These are phyloP conservation scores for Stagonosporopsis tanaceti DNA, from an alignment of 2,329 filamentous ascomycete species.

Conservation along the genomic window DNA sequence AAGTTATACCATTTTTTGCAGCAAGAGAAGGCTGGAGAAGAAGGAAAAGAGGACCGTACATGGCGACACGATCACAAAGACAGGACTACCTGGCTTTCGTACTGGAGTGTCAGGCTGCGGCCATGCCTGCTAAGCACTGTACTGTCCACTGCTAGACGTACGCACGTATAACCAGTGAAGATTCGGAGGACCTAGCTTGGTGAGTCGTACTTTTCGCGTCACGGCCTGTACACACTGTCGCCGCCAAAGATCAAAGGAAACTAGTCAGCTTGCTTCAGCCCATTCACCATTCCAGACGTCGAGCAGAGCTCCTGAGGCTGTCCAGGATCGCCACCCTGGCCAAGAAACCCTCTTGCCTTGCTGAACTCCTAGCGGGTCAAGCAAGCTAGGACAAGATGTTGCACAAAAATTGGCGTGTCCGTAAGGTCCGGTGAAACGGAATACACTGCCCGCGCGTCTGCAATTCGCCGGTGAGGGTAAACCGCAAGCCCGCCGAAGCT, in stretches of 20 bases:
- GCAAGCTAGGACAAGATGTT: neutral
- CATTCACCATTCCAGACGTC: neutral
- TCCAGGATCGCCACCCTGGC: neutral
- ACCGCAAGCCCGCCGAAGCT: neutral
- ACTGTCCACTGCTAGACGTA: neutral
- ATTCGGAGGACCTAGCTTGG: neutral
- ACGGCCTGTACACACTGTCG: neutral
- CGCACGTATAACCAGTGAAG: neutral
- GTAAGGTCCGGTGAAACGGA: neutral
- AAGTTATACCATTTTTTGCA: neutral
- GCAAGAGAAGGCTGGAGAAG: neutral
- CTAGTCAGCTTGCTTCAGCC: neutral
- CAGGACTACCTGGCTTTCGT: neutral
- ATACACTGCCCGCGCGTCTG: neutral
- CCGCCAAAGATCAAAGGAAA: neutral
- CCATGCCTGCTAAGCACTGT: neutral
- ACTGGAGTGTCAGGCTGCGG: neutral
- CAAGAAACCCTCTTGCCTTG: neutral
- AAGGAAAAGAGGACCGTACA: neutral
- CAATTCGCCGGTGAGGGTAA: neutral
- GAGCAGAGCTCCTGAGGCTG: neutral
- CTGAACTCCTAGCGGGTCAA: neutral
- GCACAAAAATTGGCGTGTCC: neutral
- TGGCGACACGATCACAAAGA: neutral
- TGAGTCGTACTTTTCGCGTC: neutral